phyloP scores from a whole-genome alignment of 441 rosid genomes.

The Macaranga tanarius region DNA sequence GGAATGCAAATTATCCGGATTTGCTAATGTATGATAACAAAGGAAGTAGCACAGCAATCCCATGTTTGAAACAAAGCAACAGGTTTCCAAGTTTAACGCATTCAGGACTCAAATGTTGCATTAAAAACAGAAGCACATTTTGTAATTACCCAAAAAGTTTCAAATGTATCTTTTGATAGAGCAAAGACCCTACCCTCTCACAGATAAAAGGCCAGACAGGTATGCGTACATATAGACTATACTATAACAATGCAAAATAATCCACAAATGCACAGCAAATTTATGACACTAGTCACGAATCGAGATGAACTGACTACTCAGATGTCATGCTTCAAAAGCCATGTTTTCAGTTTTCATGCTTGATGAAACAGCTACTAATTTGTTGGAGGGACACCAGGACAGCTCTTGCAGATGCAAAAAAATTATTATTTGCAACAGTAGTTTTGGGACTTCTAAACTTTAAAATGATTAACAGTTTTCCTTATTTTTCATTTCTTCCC shows the following conservation, averaged over 20 bases:
- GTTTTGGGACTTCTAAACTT: not conserved
- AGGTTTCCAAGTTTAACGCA: not conserved
- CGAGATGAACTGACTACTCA: not conserved
- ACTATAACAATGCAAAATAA: not conserved
- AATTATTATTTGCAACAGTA: not conserved
- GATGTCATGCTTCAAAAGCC: slow-evolving; percentile 10
- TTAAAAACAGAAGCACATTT: not conserved
- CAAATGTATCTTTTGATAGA: not conserved
- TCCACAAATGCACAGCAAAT: not conserved
- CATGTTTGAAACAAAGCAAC: not conserved
- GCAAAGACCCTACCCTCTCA: not conserved
- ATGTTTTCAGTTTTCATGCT: not conserved
- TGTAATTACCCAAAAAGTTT: not conserved
- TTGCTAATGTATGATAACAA: slow-evolving; percentile 4
- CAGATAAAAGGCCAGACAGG: too few relatives aligned
- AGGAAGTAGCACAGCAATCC: too few relatives aligned
- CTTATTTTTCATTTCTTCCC: not conserved
- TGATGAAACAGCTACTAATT: not conserved
- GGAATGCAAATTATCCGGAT: slow-evolving; percentile 20
- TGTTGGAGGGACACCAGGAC: not conserved
- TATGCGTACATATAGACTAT: too few relatives aligned
- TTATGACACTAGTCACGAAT: too few relatives aligned
- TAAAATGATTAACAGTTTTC: not conserved
- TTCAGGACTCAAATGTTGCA: not conserved
- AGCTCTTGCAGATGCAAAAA: not conserved